Evolutionary conservation across 2,329 filamentous ascomycete genomes (phyloP).

Genomic region (Fusarium sp.): DNA sequence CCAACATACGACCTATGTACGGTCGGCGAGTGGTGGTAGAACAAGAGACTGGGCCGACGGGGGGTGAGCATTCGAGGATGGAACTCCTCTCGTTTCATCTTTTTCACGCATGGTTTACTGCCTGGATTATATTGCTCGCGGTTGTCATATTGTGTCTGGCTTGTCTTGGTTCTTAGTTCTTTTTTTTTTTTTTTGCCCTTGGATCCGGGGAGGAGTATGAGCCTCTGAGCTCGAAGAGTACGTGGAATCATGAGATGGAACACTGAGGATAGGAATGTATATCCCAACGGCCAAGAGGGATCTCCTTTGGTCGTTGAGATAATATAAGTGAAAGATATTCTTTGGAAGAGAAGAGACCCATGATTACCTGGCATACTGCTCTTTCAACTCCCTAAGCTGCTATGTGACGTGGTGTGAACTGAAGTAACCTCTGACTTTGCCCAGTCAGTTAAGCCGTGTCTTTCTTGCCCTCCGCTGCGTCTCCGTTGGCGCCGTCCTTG

Average conservation of each 20-base stretch:
- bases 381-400: not conserved
- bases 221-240: conserved; percentile 29
- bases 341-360: conserved; percentile 6
- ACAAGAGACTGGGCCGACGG: conserved; percentile 3
- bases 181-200: conserved; percentile 2
- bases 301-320: conserved; percentile 7
- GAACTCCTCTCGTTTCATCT: not conserved
- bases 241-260: conserved; percentile 14
- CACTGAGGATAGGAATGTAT: conserved; percentile 5
- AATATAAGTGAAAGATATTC: conserved; percentile 12
- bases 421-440: not conserved
- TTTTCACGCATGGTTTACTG: conserved; percentile 1
- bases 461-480: conserved; percentile 7
- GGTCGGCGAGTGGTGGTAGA: conserved; percentile 13
- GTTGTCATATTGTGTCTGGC: not conserved
- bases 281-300: conserved; percentile 2
- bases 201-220: conserved; percentile 6
- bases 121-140: not conserved
- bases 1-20: not conserved
- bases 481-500: conserved; percentile 5
- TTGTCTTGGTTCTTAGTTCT: not conserved
- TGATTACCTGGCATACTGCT: conserved; percentile 1
- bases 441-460: conserved; percentile 3
- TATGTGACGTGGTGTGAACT: conserved; percentile 7
- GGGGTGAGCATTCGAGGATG: not conserved